phyloP scores from a whole-genome alignment of 805 yeast genomes.

The Ogataea trehaloabstinens region DNA sequence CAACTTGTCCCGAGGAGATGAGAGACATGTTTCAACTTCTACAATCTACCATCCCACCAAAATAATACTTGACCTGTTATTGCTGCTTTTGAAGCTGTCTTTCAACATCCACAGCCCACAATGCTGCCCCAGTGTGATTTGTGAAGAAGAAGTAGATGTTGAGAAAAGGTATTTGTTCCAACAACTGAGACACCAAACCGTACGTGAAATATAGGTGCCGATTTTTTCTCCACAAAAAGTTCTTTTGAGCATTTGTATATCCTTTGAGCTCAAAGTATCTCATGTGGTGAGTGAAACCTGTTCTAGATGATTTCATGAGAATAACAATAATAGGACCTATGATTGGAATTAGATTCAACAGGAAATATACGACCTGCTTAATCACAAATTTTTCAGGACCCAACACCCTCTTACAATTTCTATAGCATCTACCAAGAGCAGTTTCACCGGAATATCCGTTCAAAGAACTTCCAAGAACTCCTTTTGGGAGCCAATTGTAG shows the following conservation, averaged over 20 bases:
- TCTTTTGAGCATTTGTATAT: slow-evolving; percentile 40
- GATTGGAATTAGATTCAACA: slow-evolving; percentile 51
- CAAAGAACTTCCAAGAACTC: slow-evolving; percentile 22
- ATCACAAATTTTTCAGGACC: slow-evolving; percentile 41
- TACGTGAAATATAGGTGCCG: slow-evolving; percentile 40
- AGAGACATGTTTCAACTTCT: slow-evolving; percentile 49
- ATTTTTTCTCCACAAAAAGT: slow-evolving; percentile 34
- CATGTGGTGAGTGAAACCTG: slow-evolving; percentile 50
- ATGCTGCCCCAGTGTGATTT: slow-evolving; percentile 59
- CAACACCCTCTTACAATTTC: slow-evolving; percentile 20
- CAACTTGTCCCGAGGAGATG: slow-evolving; percentile 66
- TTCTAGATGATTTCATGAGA: slow-evolving; percentile 50
- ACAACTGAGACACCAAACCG: slow-evolving; percentile 48
- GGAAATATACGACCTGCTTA: slow-evolving; percentile 34
- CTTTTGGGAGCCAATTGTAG: slow-evolving; percentile 21
- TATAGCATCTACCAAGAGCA: slow-evolving; percentile 16
- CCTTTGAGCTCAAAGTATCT: slow-evolving; percentile 60
- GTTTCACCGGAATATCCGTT: slow-evolving; percentile 29
- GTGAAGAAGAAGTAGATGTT: slow-evolving; percentile 56
- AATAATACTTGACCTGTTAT: neutral
- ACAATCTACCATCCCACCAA: slow-evolving; percentile 27
- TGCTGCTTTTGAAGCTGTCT: slow-evolving; percentile 5
- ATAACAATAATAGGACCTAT: slow-evolving; percentile 57
- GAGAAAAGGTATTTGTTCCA: slow-evolving; percentile 55
- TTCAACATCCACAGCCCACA: slow-evolving; percentile 54